Base-by-base conservation (phyloP, 1,284 basidiomycete genomes). In the Heterobasidion parviporum region DNA sequence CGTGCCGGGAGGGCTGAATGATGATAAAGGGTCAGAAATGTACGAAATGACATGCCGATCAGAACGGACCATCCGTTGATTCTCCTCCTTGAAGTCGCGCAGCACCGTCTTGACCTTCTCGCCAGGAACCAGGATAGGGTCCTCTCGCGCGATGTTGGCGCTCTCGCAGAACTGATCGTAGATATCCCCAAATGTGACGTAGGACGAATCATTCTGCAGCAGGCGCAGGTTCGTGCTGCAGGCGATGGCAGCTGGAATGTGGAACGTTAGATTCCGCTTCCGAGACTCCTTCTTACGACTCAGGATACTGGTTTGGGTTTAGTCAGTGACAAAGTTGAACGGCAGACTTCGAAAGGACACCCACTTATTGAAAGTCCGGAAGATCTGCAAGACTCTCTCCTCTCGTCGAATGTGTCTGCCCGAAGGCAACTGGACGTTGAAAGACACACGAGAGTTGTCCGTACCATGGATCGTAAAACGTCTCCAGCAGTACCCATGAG, bases 401-500 rank as follows among this genome's bases (percentile, higher is more conserved):
- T 99, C 97, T 33, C 97, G 81, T 38, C 96, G 87, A 64, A 88
- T 89, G 64, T 94, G 91, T 36, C 94, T 81, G 51, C 87, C 85
- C 33, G 89, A 87, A 2, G 96, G 95, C 60, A 93, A 76, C 70
- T 99, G 98, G 5, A 98, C 92, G 32, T 89, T 86, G 72, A 99
- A 99, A 0, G 89, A 87, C 55, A 92, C 92, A 57, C 76, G 81
- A 36, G 92, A 90, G 58, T 94, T 92, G 69, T 99, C 96, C 65
- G 86, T 87, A n/a, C 95, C 95, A 63, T 95, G 82, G 64, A 99
- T 85, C 0, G 89, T 92, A 66, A 99, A 83, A 36, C 98, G 83
- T 57, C 92, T 87, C 82, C 89, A 98, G 67, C 87, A 94, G 62
- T 87, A 84, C 3, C 94, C 94, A 63, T 89, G 86, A 5, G 85